Evolutionary conservation across 768 basidiomycete species (phyloP).

Genomic region (Psilocybe subaeruginosa): DNA sequence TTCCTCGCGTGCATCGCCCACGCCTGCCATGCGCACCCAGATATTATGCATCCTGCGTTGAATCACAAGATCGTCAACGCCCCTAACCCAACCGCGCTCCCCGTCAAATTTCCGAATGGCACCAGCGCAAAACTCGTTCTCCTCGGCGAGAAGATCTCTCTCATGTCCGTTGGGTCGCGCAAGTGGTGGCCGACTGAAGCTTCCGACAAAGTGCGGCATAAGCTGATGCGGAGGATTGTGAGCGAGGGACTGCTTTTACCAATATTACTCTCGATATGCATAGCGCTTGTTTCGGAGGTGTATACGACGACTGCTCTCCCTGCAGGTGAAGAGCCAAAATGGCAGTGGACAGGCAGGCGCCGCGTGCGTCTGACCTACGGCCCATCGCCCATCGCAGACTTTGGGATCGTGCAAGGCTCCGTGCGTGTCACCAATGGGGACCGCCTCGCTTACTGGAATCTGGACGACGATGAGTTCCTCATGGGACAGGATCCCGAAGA

Average conservation of each 20-base stretch:
- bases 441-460: conserved; percentile 36
- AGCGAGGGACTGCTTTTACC: conserved; percentile 37
- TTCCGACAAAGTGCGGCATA: conserved; percentile 26
- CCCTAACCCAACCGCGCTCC: conserved; percentile 21
- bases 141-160: conserved; percentile 27
- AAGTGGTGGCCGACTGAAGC: conserved; percentile 40
- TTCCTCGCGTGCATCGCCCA: conserved; percentile 33
- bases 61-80: conserved; percentile 29
- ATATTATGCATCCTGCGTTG: conserved; percentile 26
- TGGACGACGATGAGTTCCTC: conserved; percentile 23
- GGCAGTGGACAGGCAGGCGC: background rate
- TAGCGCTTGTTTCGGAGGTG: conserved; percentile 40
- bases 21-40: conserved; percentile 15
- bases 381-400: conserved; percentile 43
- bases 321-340: background rate
- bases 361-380: background rate
- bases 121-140: conserved; percentile 28
- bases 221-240: conserved; percentile 32
- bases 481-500: conserved; percentile 45
- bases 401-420: conserved; percentile 43
- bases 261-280: conserved; percentile 31
- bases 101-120: conserved; percentile 25
- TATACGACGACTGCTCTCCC: background rate
- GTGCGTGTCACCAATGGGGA: conserved; percentile 36
- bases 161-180: background rate